Conservation (phyloP, 139 green algal genomes). For the Chlorella sp. region DNA sequence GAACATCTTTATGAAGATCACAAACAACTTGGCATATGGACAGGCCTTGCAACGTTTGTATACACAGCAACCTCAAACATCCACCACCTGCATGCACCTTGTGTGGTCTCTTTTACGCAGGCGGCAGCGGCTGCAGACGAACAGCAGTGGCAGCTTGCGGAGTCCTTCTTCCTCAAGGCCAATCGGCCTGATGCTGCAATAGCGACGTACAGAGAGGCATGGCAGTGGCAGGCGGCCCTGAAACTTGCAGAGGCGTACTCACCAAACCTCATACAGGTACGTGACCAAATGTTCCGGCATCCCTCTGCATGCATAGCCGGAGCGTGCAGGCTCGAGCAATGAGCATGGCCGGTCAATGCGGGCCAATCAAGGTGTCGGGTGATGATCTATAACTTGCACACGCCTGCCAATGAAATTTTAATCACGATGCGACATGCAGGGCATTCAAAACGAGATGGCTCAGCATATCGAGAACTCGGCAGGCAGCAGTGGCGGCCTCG, state of each 20-base stretch:
- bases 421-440: background rate
- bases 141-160: slow-evolving; percentile 16
- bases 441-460: background rate
- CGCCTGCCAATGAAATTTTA: background rate
- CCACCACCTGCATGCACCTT: background rate
- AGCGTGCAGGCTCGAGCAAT: background rate
- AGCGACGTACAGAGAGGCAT: slow-evolving; percentile 60
- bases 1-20: background rate
- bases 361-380: background rate
- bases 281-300: slow-evolving; percentile 16
- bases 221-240: slow-evolving; percentile 69
- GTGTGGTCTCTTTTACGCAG: background rate
- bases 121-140: background rate
- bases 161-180: slow-evolving; percentile 61
- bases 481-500: slow-evolving; percentile 21
- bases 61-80: background rate
- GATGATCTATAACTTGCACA: background rate
- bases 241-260: slow-evolving; percentile 71
- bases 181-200: slow-evolving; percentile 64
- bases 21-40: background rate
- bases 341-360: background rate
- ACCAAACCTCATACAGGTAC: slow-evolving; percentile 52
- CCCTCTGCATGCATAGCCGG: background rate
- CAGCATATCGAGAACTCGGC: background rate
- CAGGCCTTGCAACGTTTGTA: background rate